Base-by-base conservation (phyloP, 192 early-diverging fungal species). In the Irineochytrium annulatum region DNA sequence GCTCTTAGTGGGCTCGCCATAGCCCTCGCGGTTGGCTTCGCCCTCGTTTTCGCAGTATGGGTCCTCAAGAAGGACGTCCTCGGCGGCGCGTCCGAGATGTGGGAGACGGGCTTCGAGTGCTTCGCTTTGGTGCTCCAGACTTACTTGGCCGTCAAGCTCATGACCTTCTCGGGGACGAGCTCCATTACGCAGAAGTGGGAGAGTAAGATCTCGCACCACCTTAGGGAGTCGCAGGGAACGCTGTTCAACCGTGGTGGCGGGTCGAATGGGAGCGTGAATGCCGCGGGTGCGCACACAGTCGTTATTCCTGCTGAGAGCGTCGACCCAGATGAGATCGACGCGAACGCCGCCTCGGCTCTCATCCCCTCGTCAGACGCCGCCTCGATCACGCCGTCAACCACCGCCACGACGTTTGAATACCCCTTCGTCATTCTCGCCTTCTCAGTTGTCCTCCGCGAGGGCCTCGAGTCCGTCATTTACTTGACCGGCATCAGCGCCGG, bases 391-490 rank as follows among this genome's bases (percentile, higher is more conserved):
- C n/a, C 39, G 39, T 14, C 11, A n/a, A 41, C 39, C 16, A 14
- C 33, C 16, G 8, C 30, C 16, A 6, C 54, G 5, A 28, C 17
- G 14, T 55, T 55, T 22, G 29, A 34, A 34, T 55, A 34, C 54
- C 54, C 54, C 6, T 55, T 55, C 30, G 54, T 33, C 29, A 34
- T 55, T 33, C 54, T 55, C 31, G 54, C 54, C 29, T 55, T 55
- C 31, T 55, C 54, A 6, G 54, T 55, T 5, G 54, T 55, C 14
- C 31, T 55, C 6, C 16, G 54, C 16, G 54, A 55, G 30, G 54
- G 54, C 54, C 8, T 55, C 13, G 54, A 55, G 31, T 37, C 26
- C 6, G 29, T 55, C 6, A 34, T 55, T 5, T 55, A 55, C 54
- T 17, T 55, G 14, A 14, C 54, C 6, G 54, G 54, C 6, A 34